These are phyloP conservation scores for Pestalotiopsis fici DNA, from an alignment of 2,329 filamentous ascomycete genomes.

Conservation along the genomic window DNA sequence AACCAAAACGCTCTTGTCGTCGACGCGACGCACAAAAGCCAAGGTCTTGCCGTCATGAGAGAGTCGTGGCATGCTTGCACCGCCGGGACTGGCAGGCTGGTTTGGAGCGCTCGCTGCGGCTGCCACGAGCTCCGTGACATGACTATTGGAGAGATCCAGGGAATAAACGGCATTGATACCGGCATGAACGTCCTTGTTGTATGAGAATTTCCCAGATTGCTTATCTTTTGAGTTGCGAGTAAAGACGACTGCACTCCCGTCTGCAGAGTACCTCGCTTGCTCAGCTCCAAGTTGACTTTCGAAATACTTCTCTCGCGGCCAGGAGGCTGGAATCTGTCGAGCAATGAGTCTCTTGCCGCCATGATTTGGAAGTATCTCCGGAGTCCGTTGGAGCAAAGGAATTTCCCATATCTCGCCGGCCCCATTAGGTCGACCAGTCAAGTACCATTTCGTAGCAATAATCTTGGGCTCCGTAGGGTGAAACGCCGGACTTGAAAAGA, in stretches of 20 bases:
- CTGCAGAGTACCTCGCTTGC: neutral
- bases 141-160: neutral
- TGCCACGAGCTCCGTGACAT: neutral
- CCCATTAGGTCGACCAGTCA: neutral
- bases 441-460: neutral
- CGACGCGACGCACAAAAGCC: neutral
- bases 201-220: neutral
- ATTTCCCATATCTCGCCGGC: neutral
- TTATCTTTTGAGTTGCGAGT: neutral
- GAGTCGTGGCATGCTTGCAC: neutral
- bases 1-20: neutral
- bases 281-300: neutral
- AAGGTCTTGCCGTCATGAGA: neutral
- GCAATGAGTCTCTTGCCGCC: neutral
- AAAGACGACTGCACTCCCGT: neutral
- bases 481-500: neutral
- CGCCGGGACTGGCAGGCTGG: neutral
- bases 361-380: neutral
- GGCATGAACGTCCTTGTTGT: neutral
- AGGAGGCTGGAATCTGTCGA: neutral
- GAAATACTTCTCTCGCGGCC: neutral
- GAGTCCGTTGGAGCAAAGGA: neutral
- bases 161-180: neutral
- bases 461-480: neutral
- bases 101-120: neutral